Evolutionary conservation across 1,139 yeast species (phyloP), one percentile per base, ranked within the genome.

Genomic region (Pichia sp.): DNA sequence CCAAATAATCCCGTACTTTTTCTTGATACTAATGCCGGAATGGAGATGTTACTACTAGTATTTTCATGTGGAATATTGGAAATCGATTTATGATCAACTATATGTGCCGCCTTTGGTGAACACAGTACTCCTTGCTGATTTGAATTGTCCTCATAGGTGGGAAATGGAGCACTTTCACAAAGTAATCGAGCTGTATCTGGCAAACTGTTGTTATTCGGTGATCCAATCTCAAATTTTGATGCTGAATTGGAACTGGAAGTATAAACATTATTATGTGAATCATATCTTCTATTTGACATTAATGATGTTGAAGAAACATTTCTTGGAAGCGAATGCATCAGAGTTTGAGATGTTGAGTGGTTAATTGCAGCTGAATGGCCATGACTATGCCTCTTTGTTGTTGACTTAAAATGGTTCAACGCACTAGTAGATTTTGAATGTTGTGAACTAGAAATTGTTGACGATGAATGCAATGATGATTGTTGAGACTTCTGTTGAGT

Each of bases 301-400:
- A 45, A 30, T 10, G 49, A 46, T 3, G 36, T 37, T 5, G 48
- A 37, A 25, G 53, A 48, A 4, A 42, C n/a, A 42, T 52, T 57
- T 50, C 65, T 54, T 2, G 66, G 60, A 2, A 51, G 34, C 3
- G 58, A 51, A 2, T 64, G 62, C 6, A 64, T 57, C 4, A 61
- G 47, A 25, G 48, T 53, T 8, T 48, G 31, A 2, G 63, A 57
- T 11, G 61, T 55, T 11, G 59, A n/a, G n/a, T n/a, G n/a, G n/a
- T n/a, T n/a, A n/a, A n/a, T n/a, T n/a, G n/a, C n/a, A n/a, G n/a
- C n/a, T n/a, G n/a, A n/a, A n/a, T n/a, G n/a, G n/a, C n/a, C n/a
- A n/a, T n/a, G n/a, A n/a, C n/a, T n/a, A n/a, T n/a, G n/a, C n/a
- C n/a, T n/a, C n/a, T n/a, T n/a, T n/a, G n/a, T n/a, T n/a, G n/a